A percentile compares a stretch with the other conserved stretches of the same genome.
Evolutionary conservation across 495 filamentous ascomycete genomes (phyloP).

Genomic region (Lasiosphaeriaceae sp.): DNA sequence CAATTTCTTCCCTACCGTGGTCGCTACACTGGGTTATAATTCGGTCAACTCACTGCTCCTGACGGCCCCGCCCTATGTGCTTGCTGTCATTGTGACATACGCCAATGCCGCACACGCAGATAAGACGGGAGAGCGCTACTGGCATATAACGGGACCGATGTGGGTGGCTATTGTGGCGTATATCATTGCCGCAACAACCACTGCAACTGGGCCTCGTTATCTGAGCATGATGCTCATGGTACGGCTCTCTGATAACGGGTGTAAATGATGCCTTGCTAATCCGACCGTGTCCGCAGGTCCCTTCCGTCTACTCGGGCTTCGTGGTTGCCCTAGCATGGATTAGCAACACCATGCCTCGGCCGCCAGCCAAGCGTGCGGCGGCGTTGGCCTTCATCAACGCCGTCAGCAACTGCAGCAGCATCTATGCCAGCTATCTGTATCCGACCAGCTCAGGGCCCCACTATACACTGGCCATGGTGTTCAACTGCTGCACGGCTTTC

Average conservation of each 20-base stretch:
- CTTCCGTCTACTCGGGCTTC: conserved; percentile 61
- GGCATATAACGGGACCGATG: conserved; percentile 67
- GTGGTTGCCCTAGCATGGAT: conserved; percentile 78
- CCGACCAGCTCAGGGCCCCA: conserved; percentile 38
- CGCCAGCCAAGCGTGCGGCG: conserved; percentile 78
- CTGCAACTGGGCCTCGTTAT: conserved; percentile 61
- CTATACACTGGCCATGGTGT: conserved; percentile 66
- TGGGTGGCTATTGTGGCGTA: conserved; percentile 67
- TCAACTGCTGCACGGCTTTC: conserved; percentile 65
- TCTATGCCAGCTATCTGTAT: conserved; percentile 73
- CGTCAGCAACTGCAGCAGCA: conserved; percentile 66
- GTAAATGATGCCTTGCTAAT: no score
- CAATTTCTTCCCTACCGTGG: conserved; percentile 90
- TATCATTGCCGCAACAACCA: conserved; percentile 71
- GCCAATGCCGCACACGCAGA: conserved; percentile 77
- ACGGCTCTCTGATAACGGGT: neutral
- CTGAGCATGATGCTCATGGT: conserved; percentile 83
- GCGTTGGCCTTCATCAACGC: conserved; percentile 80
- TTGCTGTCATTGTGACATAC: conserved; percentile 67
- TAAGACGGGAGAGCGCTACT: conserved; percentile 72
- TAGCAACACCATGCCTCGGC: conserved; percentile 73
- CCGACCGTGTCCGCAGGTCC: conserved; percentile 18
- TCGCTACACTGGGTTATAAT: conserved; percentile 63
- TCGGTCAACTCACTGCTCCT: conserved; percentile 67
- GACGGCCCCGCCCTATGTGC: conserved; percentile 71